Conservation (phyloP, 2,329 filamentous ascomycete species). For the Byssoonygena ceratinophila region DNA sequence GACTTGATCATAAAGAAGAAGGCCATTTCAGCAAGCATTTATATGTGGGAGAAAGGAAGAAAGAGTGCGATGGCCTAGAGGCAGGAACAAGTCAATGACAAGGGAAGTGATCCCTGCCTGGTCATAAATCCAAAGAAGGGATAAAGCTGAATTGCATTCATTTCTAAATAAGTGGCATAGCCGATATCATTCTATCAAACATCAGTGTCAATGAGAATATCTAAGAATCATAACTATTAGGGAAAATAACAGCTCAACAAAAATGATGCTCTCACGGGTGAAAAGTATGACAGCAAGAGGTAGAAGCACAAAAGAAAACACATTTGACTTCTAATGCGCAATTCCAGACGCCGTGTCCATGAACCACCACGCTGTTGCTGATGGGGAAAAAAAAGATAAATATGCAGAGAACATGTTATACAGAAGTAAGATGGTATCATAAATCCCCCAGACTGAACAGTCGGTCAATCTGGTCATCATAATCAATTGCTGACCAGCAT, state of each 20-base stretch:
- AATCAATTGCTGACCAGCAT: neutral
- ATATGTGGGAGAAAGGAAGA: neutral
- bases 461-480: neutral
- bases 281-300: too few species aligned
- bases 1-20: neutral
- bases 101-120: neutral
- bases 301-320: too few species aligned
- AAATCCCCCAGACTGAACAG: neutral
- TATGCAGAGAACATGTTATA: neutral
- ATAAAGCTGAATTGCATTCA: too few species aligned
- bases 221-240: neutral
- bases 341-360: too few species aligned
- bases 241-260: neutral
- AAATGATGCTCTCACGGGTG: too few species aligned
- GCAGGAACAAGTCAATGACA: neutral
- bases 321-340: too few species aligned
- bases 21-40: neutral
- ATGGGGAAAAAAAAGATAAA: neutral
- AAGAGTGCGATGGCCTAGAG: neutral
- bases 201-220: too few species aligned
- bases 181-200: too few species aligned
- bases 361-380: neutral
- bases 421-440: neutral
- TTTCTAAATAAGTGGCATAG: too few species aligned
- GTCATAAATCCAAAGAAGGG: too few species aligned